Evolutionary conservation across 495 filamentous ascomycete genomes (phyloP).

Genomic region (Trichocladium antarcticum): DNA sequence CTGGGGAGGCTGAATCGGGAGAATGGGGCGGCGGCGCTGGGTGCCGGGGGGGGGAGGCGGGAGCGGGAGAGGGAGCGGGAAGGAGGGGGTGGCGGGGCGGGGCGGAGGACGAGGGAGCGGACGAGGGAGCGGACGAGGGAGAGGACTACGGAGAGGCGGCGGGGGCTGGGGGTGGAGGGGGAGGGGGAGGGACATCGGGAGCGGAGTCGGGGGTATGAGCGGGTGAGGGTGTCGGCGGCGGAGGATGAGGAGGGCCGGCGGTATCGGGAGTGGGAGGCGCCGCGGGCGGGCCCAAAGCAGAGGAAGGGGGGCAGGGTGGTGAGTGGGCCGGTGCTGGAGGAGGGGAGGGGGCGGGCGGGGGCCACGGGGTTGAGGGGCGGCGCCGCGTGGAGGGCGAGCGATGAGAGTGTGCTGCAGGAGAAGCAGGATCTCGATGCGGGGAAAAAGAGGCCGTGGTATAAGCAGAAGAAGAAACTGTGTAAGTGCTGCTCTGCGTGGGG

Average conservation of each 20-base stretch:
- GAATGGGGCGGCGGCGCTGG: constrained; percentile 27
- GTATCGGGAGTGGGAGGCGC: constrained; percentile 6
- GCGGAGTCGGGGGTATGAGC: constrained; percentile 10
- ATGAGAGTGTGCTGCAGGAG: constrained; percentile 25
- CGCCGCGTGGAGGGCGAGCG: constrained; percentile 15
- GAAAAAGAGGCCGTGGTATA: constrained; percentile 14
- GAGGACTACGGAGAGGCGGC: constrained; percentile 12
- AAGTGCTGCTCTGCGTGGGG: constrained; percentile 13
- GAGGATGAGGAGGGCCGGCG: background rate
- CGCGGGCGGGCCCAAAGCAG: background rate
- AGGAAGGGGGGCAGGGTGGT: constrained; percentile 46
- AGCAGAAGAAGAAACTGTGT: constrained; percentile 42
- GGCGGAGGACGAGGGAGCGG: constrained; percentile 22
- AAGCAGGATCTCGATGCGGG: constrained; percentile 23
- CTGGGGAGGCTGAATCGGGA: constrained; percentile 51
- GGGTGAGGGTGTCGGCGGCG: background rate
- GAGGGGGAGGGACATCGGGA: constrained; percentile 1
- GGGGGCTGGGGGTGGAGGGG: constrained; percentile 11
- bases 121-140: constrained; percentile 25
- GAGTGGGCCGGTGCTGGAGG: constrained; percentile 58
- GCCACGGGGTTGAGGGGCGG: constrained; percentile 24
- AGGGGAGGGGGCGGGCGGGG: constrained; percentile 38
- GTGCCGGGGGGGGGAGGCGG: constrained; percentile 1
- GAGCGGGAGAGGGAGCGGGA: constrained; percentile 21
- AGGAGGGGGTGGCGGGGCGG: constrained; percentile 19